Conservation (phyloP, 176 grass and related monocot genomes). For the Bromus sterilis region DNA sequence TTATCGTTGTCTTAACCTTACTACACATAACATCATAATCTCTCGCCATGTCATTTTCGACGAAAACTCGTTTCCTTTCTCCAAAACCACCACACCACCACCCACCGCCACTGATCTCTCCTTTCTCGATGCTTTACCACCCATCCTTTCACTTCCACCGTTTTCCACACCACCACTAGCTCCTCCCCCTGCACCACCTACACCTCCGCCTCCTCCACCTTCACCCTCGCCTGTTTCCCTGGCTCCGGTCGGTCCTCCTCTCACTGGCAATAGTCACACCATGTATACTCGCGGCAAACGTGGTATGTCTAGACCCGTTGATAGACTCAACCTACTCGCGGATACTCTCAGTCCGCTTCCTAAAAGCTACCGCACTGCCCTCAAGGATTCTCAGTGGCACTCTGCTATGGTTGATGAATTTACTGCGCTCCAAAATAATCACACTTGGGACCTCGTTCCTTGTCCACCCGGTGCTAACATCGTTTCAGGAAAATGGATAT, state of each 20-base stretch:
- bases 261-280: too few species aligned
- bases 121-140: background rate
- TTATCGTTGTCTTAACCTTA: too few species aligned
- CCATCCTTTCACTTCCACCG: background rate
- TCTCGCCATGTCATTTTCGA: too few species aligned
- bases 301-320: background rate
- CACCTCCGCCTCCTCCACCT: too few species aligned
- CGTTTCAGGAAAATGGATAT: background rate
- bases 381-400: background rate
- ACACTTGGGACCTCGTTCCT: background rate
- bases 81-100: too few species aligned
- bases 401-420: background rate
- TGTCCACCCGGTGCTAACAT: background rate
- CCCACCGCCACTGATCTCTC: background rate
- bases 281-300: too few species aligned
- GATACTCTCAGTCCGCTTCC: background rate
- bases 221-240: background rate
- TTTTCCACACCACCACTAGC: background rate
- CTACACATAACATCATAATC: too few species aligned
- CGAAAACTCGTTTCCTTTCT: too few species aligned
- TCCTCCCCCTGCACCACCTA: background rate
- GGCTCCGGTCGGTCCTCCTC: background rate
- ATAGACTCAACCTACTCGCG: background rate
- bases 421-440: background rate
- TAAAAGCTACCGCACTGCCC: background rate